Percentiles rank a stretch among this genome's conserved stretches.
These are phyloP conservation scores for Aleurites moluccanus DNA, from an alignment of 441 rosid species.

Conservation along the genomic window DNA sequence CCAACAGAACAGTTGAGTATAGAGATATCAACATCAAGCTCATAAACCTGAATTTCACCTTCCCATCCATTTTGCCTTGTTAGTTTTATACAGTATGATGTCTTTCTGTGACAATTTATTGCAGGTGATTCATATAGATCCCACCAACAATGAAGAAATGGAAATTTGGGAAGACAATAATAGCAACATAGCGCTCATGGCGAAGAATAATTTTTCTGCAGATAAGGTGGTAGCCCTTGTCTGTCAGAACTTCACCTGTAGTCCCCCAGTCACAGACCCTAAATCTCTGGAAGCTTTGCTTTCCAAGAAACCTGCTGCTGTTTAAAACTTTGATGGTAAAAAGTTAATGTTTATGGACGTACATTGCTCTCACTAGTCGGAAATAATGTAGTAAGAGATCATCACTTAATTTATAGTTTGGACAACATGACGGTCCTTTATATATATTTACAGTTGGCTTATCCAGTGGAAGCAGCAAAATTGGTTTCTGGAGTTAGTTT, in stretches of 20 bases:
- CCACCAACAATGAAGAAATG: conserved; percentile 56
- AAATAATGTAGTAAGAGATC: no score
- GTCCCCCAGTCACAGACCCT: conserved; percentile 54
- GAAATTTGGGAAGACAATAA: conserved; percentile 73
- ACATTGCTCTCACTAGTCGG: no score
- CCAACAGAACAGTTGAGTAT: conserved; percentile 63
- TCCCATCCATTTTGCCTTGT: neutral
- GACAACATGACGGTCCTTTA: no score
- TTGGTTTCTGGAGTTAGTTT: no score
- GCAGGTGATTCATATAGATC: conserved; percentile 88
- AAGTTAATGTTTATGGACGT: neutral
- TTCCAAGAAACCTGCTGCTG: conserved; percentile 37
- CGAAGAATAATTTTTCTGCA: conserved; percentile 45
- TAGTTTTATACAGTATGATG: neutral
- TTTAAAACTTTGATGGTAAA: neutral
- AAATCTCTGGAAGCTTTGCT: conserved; percentile 52
- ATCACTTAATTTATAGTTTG: no score
- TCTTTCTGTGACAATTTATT: neutral
- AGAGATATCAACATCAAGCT: neutral
- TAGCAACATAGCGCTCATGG: conserved; percentile 59
- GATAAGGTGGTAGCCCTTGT: conserved; percentile 74
- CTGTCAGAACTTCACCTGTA: conserved; percentile 87
- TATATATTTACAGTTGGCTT: no score
- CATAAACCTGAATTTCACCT: neutral
- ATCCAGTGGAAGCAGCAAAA: neutral